A percentile compares a stretch with the other conserved stretches of the same genome.
These are phyloP conservation scores for Pyronema omphalodes DNA, from an alignment of 495 filamentous ascomycete species.

Conservation along the genomic window DNA sequence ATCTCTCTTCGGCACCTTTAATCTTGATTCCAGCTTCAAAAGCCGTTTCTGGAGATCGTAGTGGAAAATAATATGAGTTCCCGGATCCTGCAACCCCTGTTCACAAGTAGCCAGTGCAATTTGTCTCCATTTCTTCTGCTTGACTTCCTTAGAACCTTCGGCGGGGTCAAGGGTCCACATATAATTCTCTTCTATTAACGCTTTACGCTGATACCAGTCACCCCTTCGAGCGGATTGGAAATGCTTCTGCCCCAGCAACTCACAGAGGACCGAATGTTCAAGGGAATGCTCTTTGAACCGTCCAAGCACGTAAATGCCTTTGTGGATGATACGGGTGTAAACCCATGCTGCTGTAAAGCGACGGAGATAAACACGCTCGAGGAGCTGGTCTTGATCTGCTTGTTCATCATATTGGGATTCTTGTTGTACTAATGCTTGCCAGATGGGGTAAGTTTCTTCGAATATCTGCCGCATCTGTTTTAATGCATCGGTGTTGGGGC, in stretches of 20 bases:
- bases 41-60: conserved; percentile 89
- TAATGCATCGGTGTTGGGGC: conserved; percentile 43
- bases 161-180: conserved; percentile 44
- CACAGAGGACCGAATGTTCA: conserved; percentile 55
- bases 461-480: conserved; percentile 54
- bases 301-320: conserved; percentile 61
- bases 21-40: conserved; percentile 60
- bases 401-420: conserved; percentile 43
- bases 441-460: conserved; percentile 58
- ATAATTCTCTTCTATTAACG: conserved; percentile 86
- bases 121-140: conserved; percentile 70
- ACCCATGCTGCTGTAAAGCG: conserved; percentile 87
- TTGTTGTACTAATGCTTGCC: conserved; percentile 52
- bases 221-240: conserved; percentile 77
- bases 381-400: conserved; percentile 41
- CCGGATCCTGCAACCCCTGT: conserved; percentile 62
- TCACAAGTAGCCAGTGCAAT: conserved; percentile 72
- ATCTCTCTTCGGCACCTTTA: conserved; percentile 66
- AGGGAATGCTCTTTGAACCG: conserved; percentile 61
- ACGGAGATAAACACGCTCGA: conserved; percentile 79
- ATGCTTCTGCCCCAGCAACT: conserved; percentile 61
- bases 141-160: conserved; percentile 33
- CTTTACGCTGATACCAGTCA: conserved; percentile 91
- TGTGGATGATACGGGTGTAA: conserved; percentile 84
- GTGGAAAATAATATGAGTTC: conserved; percentile 82